Evolutionary conservation across 805 yeast genomes (phyloP).

Genomic region (Jamesozyma lodderae): DNA sequence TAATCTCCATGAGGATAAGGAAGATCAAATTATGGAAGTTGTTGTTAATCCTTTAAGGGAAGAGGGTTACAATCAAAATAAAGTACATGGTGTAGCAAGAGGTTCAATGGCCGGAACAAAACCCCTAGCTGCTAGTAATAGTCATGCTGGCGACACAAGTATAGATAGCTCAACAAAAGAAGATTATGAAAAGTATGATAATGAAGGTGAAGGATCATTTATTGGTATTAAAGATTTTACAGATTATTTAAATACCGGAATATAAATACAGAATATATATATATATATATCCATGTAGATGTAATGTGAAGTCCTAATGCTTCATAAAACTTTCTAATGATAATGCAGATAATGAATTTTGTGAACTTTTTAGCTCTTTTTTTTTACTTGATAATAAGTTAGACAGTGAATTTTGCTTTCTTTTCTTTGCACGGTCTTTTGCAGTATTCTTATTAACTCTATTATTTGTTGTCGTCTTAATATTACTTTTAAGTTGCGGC

Average conservation of each 20-base stretch:
- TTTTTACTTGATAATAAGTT: constrained; percentile 34
- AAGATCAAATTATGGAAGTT: constrained; percentile 9
- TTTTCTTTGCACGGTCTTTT: constrained; percentile 38
- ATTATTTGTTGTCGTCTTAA: no score
- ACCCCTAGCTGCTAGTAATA: background rate
- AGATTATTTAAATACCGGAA: constrained; percentile 2
- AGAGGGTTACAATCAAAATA: constrained; percentile 6
- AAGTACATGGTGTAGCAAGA: constrained; percentile 18
- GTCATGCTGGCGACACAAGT: background rate
- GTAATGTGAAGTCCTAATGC: no score
- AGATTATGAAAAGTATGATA: background rate
- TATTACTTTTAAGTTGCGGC: no score
- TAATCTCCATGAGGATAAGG: background rate
- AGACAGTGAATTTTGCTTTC: constrained; percentile 37
- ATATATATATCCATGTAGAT: no score
- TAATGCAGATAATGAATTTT: constrained; percentile 28
- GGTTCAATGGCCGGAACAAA: constrained; percentile 19
- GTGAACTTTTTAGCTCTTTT: constrained; percentile 29
- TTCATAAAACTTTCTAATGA: constrained; percentile 45
- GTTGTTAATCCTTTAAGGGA: constrained; percentile 15
- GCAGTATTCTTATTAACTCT: constrained; percentile 16
- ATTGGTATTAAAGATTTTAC: constrained; percentile 1
- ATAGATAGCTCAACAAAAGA: background rate
- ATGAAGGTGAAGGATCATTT: constrained; percentile 1
- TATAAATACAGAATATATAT: no score